Evolutionary conservation across 164 flowering plant species (phyloP), one percentile per base, ranked within the genome.

Genomic region (Stephania cephalantha): DNA sequence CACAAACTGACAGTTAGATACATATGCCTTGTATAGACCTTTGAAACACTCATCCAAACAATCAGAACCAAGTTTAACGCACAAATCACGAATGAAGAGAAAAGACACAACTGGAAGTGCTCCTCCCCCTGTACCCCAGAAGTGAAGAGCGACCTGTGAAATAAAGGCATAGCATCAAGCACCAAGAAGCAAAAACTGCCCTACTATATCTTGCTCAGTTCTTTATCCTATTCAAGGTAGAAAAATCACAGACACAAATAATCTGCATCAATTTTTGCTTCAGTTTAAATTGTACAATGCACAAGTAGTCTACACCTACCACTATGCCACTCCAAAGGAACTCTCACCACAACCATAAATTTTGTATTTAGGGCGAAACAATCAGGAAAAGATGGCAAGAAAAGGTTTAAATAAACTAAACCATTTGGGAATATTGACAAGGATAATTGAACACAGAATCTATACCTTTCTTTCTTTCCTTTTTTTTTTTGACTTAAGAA

Each of bases 81-180:
- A 95, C 50, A 90, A 70, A 73, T 91, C 98, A 83, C 97, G 87
- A 18, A 95, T 30, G 81, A 95, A 93, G 7, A 94, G 86, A 76
- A 92, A 89, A 31, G 98, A 88, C 72, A 83, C 90, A 77, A 89
- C 87, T 20, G 99, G 91, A 67, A 93, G 94, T 64, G 94, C 91
- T 78, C 97, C 97, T 68, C 89, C 90, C 20, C 97, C 97, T 31
- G 97, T 89, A 58, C 99, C 93, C 99, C 97, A 93, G 82, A 92
- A 95, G 78, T 95, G 98, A 78, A 95, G 88, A 71, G 84, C 82
- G 72, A 87, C 92, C 99, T 95, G 91, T 17, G 75, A 81, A 79
- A 71, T 10, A 29, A 74, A 77, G 20, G n/a, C 69, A 66, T 29
- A 77, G 30, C 58, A 55, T 69, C 71, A 77, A 61, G 20, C 7